Percentiles rank a stretch among this genome's conserved stretches.
Evolutionary conservation across 192 early-diverging fungal genomes (phyloP).

Genomic region (Endogone sp.): DNA sequence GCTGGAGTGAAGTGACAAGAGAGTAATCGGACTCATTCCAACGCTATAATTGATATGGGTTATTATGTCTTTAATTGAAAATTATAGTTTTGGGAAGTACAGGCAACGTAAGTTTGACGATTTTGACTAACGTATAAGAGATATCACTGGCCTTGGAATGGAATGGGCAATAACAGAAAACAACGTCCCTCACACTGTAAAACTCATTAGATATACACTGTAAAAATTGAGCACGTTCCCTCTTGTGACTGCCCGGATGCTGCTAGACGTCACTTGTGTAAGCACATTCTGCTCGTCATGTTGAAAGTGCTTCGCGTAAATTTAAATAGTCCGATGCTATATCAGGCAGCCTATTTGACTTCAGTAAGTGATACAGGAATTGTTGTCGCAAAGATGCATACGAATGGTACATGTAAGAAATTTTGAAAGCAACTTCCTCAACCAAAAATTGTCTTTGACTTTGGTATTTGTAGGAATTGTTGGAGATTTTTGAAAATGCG

Average conservation of each 20-base stretch:
- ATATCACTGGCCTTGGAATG: not conserved
- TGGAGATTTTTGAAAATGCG: not conserved
- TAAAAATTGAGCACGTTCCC: not conserved
- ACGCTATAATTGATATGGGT: no score
- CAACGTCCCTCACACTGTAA: not conserved
- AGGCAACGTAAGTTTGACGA: constrained; percentile 12
- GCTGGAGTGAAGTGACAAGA: no score
- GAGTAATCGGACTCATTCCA: no score
- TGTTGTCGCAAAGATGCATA: not conserved
- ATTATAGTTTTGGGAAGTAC: constrained; percentile 17
- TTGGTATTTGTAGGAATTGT: not conserved
- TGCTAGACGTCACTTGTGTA: constrained; percentile 6
- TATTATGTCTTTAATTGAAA: no score
- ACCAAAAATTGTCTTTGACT: not conserved
- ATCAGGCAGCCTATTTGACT: not conserved
- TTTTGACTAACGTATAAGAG: not conserved
- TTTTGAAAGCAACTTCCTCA: no score
- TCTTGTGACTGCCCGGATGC: constrained; percentile 13
- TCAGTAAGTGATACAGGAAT: not conserved
- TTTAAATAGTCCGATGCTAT: not conserved
- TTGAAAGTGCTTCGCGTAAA: constrained; percentile 14
- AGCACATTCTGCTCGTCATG: constrained; percentile 18
- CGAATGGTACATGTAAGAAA: no score
- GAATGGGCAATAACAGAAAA: not conserved
- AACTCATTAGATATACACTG: constrained; percentile 10